A percentile compares a stretch with the other conserved stretches of the same genome.
Evolutionary conservation across 2,329 filamentous ascomycete species (phyloP).

Genomic region (Fusarium abutilonis): DNA sequence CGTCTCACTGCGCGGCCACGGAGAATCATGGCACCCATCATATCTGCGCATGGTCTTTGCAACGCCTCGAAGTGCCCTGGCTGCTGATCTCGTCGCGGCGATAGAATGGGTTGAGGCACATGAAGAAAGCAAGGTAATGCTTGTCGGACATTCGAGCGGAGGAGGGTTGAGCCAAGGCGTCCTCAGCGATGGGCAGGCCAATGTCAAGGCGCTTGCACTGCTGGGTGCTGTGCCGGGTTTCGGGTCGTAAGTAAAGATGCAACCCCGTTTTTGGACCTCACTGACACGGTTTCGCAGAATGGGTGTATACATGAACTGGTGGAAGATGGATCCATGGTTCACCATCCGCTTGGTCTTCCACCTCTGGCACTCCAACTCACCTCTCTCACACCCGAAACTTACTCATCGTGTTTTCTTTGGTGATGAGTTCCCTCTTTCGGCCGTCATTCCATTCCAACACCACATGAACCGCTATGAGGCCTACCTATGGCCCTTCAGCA

Average conservation of each 20-base stretch:
- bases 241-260: constrained; percentile 40
- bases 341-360: constrained; percentile 57
- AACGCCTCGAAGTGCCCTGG: constrained; percentile 55
- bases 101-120: constrained; percentile 51
- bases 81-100: constrained; percentile 56
- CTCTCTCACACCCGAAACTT: constrained; percentile 61
- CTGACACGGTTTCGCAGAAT: constrained; percentile 47
- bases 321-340: constrained; percentile 59
- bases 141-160: constrained; percentile 63
- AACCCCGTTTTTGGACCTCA: background rate
- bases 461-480: constrained; percentile 61
- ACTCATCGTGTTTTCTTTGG: constrained; percentile 63
- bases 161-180: constrained; percentile 62
- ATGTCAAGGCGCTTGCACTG: constrained; percentile 57
- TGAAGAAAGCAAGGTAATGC: constrained; percentile 49
- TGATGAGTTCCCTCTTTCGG: constrained; percentile 51
- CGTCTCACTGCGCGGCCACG: constrained; percentile 63
- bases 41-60: constrained; percentile 60
- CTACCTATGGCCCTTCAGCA: constrained; percentile 62
- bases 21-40: constrained; percentile 60
- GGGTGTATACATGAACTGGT: constrained; percentile 60
- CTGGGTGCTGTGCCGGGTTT: constrained; percentile 59
- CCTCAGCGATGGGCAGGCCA: constrained; percentile 53
- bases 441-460: constrained; percentile 55
- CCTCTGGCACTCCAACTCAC: constrained; percentile 60